A percentile compares a stretch with the other conserved stretches of the same genome.
These are phyloP conservation scores for Ascoidea asiatica DNA, from an alignment of 805 yeast species.

Conservation along the genomic window DNA sequence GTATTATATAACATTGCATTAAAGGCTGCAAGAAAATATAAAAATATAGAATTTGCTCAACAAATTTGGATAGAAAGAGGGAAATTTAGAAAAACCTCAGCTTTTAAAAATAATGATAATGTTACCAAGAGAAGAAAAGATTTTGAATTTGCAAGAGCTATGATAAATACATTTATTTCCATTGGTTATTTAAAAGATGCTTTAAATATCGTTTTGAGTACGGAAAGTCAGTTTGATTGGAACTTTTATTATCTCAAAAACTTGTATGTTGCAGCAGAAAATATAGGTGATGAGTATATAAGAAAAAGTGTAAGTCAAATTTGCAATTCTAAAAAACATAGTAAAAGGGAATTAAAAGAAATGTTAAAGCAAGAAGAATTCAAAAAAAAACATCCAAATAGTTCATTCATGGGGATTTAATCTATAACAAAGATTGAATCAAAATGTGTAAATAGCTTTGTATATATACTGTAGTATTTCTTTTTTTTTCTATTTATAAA, in stretches of 20 bases:
- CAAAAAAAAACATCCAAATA: background rate
- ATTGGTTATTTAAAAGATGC: constrained; percentile 57
- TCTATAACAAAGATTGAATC: no score
- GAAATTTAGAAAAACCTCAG: constrained; percentile 37
- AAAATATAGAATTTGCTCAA: constrained; percentile 45
- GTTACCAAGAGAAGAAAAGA: constrained; percentile 32
- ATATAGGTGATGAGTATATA: constrained; percentile 7
- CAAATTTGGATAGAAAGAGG: constrained; percentile 75
- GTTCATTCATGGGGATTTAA: no score
- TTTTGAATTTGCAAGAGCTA: constrained; percentile 56
- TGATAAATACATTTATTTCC: constrained; percentile 46
- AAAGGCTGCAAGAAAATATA: constrained; percentile 48
- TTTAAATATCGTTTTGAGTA: constrained; percentile 47
- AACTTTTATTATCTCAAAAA: constrained; percentile 15
- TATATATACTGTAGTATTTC: no score
- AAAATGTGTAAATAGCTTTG: no score
- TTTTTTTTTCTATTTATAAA: no score
- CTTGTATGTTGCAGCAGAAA: constrained; percentile 6
- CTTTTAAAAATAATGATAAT: constrained; percentile 29
- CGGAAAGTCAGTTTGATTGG: constrained; percentile 65
- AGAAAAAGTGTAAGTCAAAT: constrained; percentile 1
- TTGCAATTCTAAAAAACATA: constrained; percentile 3
- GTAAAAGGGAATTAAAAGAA: background rate
- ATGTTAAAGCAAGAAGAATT: background rate
- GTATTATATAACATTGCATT: constrained; percentile 47